These are phyloP conservation scores for Allantophomopsis cytisporea DNA, from an alignment of 2,329 filamentous ascomycete genomes.

Conservation along the genomic window DNA sequence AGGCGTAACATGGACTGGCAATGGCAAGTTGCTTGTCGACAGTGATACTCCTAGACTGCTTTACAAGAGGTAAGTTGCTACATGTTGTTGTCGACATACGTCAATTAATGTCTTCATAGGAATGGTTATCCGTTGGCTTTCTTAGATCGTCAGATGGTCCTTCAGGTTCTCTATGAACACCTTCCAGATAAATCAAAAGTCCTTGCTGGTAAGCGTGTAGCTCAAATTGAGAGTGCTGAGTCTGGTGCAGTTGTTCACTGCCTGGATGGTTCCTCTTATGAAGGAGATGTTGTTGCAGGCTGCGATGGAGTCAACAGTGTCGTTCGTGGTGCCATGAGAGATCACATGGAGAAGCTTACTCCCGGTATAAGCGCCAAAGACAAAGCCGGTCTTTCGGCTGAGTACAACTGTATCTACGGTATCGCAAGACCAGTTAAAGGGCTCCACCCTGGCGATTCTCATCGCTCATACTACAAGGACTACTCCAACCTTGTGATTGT, in stretches of 20 bases:
- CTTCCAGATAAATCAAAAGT: constrained; percentile 3
- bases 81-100: too few species aligned
- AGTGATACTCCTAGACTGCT: too few species aligned
- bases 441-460: not conserved
- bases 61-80: too few species aligned
- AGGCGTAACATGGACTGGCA: too few species aligned
- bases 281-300: constrained; percentile 13
- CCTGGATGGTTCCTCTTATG: constrained; percentile 9
- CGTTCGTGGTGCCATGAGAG: constrained; percentile 8
- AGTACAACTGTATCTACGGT: not conserved
- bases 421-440: not conserved
- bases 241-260: constrained; percentile 9
- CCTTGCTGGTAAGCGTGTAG: not conserved
- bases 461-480: not conserved
- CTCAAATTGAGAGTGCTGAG: not conserved
- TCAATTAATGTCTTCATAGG: too few species aligned
- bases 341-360: not conserved
- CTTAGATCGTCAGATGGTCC: not conserved
- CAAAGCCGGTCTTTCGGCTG: not conserved
- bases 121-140: too few species aligned
- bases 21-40: too few species aligned
- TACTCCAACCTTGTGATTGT: not conserved
- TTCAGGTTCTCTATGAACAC: constrained; percentile 1
- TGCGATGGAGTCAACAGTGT: constrained; percentile 14
- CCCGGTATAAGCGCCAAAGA: not conserved